Conservation (phyloP, 352 stramenopile genomes). For the Elongisporangium undulatum region DNA sequence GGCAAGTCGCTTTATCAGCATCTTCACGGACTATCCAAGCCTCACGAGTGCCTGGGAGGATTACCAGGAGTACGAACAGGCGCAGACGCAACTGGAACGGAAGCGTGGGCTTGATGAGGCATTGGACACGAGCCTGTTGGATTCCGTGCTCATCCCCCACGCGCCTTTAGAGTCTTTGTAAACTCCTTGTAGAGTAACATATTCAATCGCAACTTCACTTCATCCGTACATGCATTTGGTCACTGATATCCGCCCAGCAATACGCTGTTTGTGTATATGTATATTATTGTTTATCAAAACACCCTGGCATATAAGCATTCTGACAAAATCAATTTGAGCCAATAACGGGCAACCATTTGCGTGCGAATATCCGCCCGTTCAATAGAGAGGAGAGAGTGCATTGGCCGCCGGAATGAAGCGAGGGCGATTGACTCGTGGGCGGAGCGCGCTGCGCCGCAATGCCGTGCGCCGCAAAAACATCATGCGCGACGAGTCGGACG, state of each 20-base stretch:
- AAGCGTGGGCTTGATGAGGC: constrained; percentile 36
- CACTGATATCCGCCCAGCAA: no score
- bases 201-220: background rate
- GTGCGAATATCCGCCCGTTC: background rate
- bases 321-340: background rate
- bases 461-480: constrained; percentile 70
- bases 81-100: constrained; percentile 42
- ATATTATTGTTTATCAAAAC: background rate
- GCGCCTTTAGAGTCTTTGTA: background rate
- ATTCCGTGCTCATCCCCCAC: background rate
- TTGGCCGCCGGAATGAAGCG: constrained; percentile 38
- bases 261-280: background rate
- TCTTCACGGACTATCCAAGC: constrained; percentile 49
- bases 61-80: constrained; percentile 57
- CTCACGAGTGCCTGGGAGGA: constrained; percentile 75
- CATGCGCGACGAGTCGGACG: constrained; percentile 59
- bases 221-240: no score
- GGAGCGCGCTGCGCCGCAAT: constrained; percentile 29
- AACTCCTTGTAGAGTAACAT: background rate
- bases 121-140: background rate
- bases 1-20: constrained; percentile 62
- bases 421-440: constrained; percentile 33
- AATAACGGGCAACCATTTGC: background rate
- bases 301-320: background rate
- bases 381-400: no score